Evolutionary conservation across 1,139 yeast species (phyloP), one percentile per base, ranked within the genome.

Genomic region (Lodderomyces metapsilosis): DNA sequence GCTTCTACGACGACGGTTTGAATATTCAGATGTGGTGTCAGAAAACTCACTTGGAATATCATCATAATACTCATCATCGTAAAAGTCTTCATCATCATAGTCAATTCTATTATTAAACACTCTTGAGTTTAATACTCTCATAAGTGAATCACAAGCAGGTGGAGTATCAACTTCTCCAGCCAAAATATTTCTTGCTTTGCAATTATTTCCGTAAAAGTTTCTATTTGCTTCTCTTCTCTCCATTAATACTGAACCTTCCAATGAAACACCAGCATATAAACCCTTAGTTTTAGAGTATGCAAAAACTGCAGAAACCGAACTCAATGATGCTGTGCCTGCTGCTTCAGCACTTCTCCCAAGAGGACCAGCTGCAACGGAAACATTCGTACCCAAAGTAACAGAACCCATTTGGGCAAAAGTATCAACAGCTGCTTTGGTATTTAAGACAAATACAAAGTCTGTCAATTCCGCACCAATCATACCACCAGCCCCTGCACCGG

Each of bases 401-500:
- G 97, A 88, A 1, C 98, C 98, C 53, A 85, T 78, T 59, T 89
- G 96, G 5, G 98, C 89, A 67, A 92, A 92, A 6, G 97, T 82
- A 52, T 87, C 89, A 34, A 92, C 98, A 1, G 98, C 98, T 1
- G 91, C 79, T 44, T 78, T 74, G 18, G 86, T 80, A 65, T 92
- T 92, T 51, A 92, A 76, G 45, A 92, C 91, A 61, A 92, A 92
- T 34, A 92, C 97, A 62, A 92, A 92, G 68, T 92, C 98, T 1
- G 98, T 92, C 55, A 92, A 71, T 61, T 92, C 98, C 5, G 96
- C 94, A 33, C 98, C 98, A 52, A 92, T 80, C 67, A 89, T 95
- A 34, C 98, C 98, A 44, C 98, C 98, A 4, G 94, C 97, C 57
- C 98, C 98, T 3, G 97, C 98, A 53, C 98, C 98, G 1, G 96